Conservation (phyloP, 2,329 filamentous ascomycete genomes). For the Fusarium sp. region DNA sequence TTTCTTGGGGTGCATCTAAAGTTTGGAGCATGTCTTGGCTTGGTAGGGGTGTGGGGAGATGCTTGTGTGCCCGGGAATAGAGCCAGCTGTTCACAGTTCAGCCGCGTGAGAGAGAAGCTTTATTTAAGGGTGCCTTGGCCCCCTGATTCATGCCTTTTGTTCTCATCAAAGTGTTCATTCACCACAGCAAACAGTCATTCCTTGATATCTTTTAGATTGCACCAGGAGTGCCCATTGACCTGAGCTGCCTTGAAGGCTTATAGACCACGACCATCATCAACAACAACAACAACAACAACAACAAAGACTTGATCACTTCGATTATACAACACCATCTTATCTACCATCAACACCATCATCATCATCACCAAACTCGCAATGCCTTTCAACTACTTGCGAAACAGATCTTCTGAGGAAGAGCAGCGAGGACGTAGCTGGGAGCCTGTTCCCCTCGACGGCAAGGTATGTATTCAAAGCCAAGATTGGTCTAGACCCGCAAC, state of each 20-base stretch:
- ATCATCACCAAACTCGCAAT: constrained; percentile 13
- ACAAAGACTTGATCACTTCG: constrained; percentile 3
- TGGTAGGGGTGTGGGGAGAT: constrained; percentile 1
- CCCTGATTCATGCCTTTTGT: constrained; percentile 9
- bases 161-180: constrained; percentile 18
- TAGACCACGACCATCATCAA: constrained; percentile 31
- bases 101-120: constrained; percentile 17
- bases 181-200: constrained; percentile 30
- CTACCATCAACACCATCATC: neutral
- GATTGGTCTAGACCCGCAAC: constrained; percentile 9
- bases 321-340: neutral
- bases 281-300: constrained; percentile 8
- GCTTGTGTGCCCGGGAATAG: constrained; percentile 1
- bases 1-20: constrained; percentile 18
- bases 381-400: constrained; percentile 25
- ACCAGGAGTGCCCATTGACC: constrained; percentile 39
- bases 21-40: constrained; percentile 9
- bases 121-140: constrained; percentile 35
- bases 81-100: constrained; percentile 27
- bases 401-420: constrained; percentile 36
- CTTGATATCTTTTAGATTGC: constrained; percentile 39
- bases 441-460: constrained; percentile 39
- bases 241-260: constrained; percentile 32
- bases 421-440: constrained; percentile 39
- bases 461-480: constrained; percentile 38